Evolutionary conservation across 176 grass and related monocot species (phyloP), one percentile per base, ranked within the genome.

Genomic region (Rhynchospora pubera): DNA sequence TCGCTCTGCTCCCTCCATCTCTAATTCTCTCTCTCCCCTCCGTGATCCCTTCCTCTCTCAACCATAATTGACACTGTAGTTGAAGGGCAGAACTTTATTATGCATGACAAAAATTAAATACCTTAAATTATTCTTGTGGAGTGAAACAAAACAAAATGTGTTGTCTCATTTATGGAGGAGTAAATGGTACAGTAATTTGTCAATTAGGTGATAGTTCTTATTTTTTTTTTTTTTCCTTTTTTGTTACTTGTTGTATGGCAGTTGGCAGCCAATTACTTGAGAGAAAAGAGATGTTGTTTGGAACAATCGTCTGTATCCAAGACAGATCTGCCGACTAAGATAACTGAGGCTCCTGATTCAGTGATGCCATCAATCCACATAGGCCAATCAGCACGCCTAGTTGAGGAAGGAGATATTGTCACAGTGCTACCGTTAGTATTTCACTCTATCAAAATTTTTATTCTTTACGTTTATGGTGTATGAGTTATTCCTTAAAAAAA

Each of bases 201-300:
- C 45, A 21, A 42, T 1, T 12, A 62, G 58, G 19, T 21, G 3
- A 8, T 58, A 19, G 57, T 21, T 58, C 2, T 80, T 61, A 62
- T 62, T 85, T n/a, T 68, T 62, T 53, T 39, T 5, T 2, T 39
- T 57, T 53, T 71, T 93, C 26, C 26, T 88, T 85, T 47, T 57
- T 82, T 94, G 69, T 90, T 48, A 46, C 62, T 81, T 83, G 52
- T 62, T 74, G 59, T 91, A 21, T 94, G 62, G 77, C 84, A 99
- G 96, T 87, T 99, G 88, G 92, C 96, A 8, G 96, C 92, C 73
- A 91, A 81, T 85, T 93, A 99, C 86, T 82, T 99, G 89, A 91
- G 90, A 87, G 96, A 99, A 76, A 99, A 95, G 84, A 93, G 96
- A 89, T 88, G 81, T 85, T 86, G 79, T 83, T 83, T 99, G 46